Base-by-base conservation (phyloP, 139 green algal species). In the Haematococcus lacustris region DNA sequence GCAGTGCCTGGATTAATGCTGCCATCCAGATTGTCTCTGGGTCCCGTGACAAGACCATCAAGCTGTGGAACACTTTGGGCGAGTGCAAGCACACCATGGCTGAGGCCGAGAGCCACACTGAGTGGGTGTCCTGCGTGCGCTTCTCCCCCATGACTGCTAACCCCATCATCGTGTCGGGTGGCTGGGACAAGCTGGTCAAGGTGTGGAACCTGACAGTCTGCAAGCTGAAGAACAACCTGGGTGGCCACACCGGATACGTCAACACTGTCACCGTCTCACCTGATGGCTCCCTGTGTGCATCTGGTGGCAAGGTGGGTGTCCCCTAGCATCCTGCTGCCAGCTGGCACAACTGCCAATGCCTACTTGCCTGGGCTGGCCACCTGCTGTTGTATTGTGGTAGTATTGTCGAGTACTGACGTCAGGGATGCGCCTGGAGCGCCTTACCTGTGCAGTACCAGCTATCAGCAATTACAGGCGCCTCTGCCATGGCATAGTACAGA, bases 81-180 rank as follows among this genome's bases (percentile, higher is more conserved):
- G 95, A 99, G 91, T 99, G 95, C 92, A 99, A 99, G 89, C 98
- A 97, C 94, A 98, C 91, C 66, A 97, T 98, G 66, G 89, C 78
- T 61, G 88, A 99, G 76, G 88, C 87, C 38, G 93, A 98, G 64
- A 94, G 94, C 65, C 95, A 98, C 91, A 93, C 87, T 30, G 79
- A 85, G 75, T 66, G 69, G 51, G 69, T 67, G 53, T 94, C 86
- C 21, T 98, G 94, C 84, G 95, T 99, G 77, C 88, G 95, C 76
- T 98, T 99, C 94, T 98, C 93, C 61, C 95, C 95, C 64, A 92
- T 96, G 57, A 91, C 87, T 76, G 83, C 82, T 68, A 96, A 96
- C 83, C 95, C 96, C 73, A 95, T 98, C 84, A 98, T 99, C 73
- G 95, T 99, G 35, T 98, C 92, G 21, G 90, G 89, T 39, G 95